Evolutionary conservation across 2,329 filamentous ascomycete genomes (phyloP).

Genomic region (Dothistroma septosporum): DNA sequence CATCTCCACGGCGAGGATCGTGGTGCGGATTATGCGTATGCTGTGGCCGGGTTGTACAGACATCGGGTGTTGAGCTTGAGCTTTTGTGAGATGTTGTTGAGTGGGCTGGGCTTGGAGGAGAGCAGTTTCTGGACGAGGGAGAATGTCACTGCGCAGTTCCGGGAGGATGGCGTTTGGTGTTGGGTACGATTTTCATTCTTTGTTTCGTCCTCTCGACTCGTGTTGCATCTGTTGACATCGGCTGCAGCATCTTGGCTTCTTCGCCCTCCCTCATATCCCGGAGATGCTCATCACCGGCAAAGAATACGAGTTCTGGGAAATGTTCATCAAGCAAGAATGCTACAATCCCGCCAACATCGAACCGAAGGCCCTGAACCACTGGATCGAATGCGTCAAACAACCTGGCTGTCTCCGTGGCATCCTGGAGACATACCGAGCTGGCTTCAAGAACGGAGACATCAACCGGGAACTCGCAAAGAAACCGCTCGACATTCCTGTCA

Average conservation of each 20-base stretch:
- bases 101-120: constrained; percentile 33
- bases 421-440: constrained; percentile 35
- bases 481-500: constrained; percentile 32
- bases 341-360: constrained; percentile 38
- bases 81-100: constrained; percentile 36
- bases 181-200: constrained; percentile 24
- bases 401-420: constrained; percentile 35
- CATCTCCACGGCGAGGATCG: constrained; percentile 36
- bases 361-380: constrained; percentile 32
- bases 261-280: constrained; percentile 37
- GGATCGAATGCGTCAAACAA: constrained; percentile 33
- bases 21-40: constrained; percentile 37
- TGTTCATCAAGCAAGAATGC: constrained; percentile 41
- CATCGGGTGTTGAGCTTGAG: constrained; percentile 32
- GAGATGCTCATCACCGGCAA: constrained; percentile 40
- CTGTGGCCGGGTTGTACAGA: constrained; percentile 32
- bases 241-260: constrained; percentile 32
- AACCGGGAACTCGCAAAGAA: constrained; percentile 29
- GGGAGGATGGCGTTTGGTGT: constrained; percentile 36
- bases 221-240: background rate
- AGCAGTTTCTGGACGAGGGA: constrained; percentile 32
- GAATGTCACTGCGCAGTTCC: constrained; percentile 33
- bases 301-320: constrained; percentile 40
- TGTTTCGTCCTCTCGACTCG: background rate
- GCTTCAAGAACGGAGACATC: constrained; percentile 33